Evolutionary conservation across 768 basidiomycete genomes (phyloP).

Genomic region (Mycena maculata): DNA sequence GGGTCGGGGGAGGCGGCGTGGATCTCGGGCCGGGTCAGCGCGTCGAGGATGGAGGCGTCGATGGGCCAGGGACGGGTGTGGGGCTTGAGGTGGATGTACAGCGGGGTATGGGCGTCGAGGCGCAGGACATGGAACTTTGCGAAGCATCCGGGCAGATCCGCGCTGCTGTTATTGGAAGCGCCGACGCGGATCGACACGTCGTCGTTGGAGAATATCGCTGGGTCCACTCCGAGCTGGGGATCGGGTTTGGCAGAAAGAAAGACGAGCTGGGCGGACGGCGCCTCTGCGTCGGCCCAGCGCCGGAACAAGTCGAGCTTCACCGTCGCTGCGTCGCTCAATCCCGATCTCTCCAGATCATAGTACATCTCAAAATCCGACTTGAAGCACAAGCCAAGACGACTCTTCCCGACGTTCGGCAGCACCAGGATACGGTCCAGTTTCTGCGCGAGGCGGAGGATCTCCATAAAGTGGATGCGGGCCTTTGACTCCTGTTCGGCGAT

Average conservation of each 20-base stretch:
- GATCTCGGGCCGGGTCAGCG: constrained; percentile 27
- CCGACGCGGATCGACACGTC: constrained; percentile 23
- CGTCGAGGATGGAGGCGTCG: constrained; percentile 35
- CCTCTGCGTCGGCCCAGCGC: constrained; percentile 49
- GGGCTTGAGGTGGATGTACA: constrained; percentile 25
- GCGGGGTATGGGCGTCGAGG: constrained; percentile 19
- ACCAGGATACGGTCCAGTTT: constrained; percentile 67
- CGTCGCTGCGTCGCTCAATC: constrained; percentile 31
- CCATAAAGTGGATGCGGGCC: constrained; percentile 64
- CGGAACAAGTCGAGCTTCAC: constrained; percentile 53
- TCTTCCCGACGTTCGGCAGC: constrained; percentile 69
- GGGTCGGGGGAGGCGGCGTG: constrained; percentile 36
- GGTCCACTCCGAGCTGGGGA: neutral
- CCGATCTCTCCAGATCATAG: constrained; percentile 53
- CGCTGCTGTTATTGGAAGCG: neutral
- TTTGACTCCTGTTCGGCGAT: constrained; percentile 71
- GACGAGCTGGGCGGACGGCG: constrained; percentile 51
- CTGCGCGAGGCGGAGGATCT: constrained; percentile 61
- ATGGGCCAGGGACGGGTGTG: constrained; percentile 7
- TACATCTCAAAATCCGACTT: constrained; percentile 61
- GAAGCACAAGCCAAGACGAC: constrained; percentile 64
- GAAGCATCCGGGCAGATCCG: constrained; percentile 19
- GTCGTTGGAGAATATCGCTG: constrained; percentile 14
- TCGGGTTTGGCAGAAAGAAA: constrained; percentile 42
- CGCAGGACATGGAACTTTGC: constrained; percentile 19